Evolutionary conservation across 805 yeast species (phyloP), one percentile per base, ranked within the genome.

Genomic region (Pichia exigua): DNA sequence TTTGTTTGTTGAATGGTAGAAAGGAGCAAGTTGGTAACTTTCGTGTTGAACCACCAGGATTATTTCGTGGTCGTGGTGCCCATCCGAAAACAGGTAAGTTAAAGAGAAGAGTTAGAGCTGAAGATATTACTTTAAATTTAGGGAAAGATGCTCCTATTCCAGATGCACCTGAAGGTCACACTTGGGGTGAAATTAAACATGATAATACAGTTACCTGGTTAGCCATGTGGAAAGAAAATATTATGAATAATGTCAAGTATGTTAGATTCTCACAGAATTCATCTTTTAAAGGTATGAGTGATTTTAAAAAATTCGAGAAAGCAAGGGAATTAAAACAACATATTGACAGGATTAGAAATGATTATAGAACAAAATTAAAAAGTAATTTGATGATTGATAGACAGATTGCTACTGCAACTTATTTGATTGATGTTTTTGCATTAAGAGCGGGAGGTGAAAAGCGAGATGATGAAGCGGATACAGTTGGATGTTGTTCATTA

Each of bases 381-480:
- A 84, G 86, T 57, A 80, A 79, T 56, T 65, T 85, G 39, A 92
- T 88, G 96, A 76, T 81, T 48, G 88, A 86, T 50, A 77, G 98
- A 56, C 98, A 92, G 70, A 79, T 90, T 61, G 97, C 97, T 7
- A 88, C 94, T 1, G 97, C 97, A 3, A 88, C 92, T 46, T 92
- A 92, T 67, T 75, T 92, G 46, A 91, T 92, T 63, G 98, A 92
- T 71, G 82, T 85, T 3, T 83, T 92, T 62, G 98, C 98, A 0
- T 76, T 92, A 57, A 87, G 98, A 84, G 97, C 97, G 1, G 97
- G 97, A 65, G 97, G 97, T 61, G 97, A 92, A 68, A 92, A 92
- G 66, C 85, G 92, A 12, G 98, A 92, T 3, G 98, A 92, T 59
- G 97, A 91, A 65, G 98, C 98, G 2, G 98, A 92, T 65, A 92